A percentile compares a stretch with the other conserved stretches of the same genome.
Evolutionary conservation across 208 protist genomes (phyloP).

Genomic region (Acanthamoeba lenticulata): DNA sequence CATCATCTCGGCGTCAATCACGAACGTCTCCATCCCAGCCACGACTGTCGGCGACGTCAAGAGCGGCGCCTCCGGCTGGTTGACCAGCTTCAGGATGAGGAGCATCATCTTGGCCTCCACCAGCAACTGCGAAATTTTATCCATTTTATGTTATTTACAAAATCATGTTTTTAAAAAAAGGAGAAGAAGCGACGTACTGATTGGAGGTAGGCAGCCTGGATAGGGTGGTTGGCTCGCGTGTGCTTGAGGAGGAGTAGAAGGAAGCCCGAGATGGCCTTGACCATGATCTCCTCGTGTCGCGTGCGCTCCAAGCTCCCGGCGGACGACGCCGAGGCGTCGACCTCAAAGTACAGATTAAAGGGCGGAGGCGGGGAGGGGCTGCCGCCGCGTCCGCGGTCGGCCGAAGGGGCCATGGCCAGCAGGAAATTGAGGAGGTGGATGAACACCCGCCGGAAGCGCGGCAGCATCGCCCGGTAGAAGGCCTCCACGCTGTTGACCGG

Average conservation of each 20-base stretch:
- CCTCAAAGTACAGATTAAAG: conserved; percentile 42
- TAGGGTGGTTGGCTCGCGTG: conserved; percentile 48
- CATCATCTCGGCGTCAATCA: too few relatives aligned
- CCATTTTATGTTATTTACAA: too few relatives aligned
- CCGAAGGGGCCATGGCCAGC: conserved; percentile 32
- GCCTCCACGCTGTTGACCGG: conserved; percentile 13
- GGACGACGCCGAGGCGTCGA: not conserved
- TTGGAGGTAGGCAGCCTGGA: conserved; percentile 55
- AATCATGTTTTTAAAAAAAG: too few relatives aligned
- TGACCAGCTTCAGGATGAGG: conserved; percentile 64
- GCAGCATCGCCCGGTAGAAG: conserved; percentile 28
- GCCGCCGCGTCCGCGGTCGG: not conserved
- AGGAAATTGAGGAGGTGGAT: conserved; percentile 67
- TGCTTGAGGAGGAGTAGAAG: conserved; percentile 64
- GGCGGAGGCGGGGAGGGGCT: not conserved
- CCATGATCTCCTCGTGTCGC: conserved; percentile 62
- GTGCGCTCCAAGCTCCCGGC: not conserved
- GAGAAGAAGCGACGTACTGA: not conserved
- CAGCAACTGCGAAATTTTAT: conserved; percentile 21
- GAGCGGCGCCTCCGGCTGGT: not conserved
- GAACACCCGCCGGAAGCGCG: conserved; percentile 33
- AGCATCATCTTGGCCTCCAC: conserved; percentile 66
- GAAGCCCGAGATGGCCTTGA: conserved; percentile 54
- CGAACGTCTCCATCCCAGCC: not conserved
- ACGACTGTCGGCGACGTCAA: not conserved